Conservation (phyloP, 805 yeast genomes). For the Myxozyma monticola region DNA sequence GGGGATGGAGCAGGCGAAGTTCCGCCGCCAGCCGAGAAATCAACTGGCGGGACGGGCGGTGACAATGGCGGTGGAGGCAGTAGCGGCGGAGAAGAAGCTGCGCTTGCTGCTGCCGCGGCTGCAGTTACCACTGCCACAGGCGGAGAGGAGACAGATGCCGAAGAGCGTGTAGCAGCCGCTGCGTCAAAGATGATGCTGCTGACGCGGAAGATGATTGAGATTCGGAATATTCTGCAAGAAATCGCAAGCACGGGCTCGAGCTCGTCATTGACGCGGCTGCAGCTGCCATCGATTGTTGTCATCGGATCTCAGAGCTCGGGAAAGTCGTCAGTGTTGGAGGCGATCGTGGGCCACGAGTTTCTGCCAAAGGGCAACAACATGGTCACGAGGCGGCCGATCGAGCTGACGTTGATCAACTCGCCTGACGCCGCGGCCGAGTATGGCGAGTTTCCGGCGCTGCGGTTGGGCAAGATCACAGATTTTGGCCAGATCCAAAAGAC, state of each 20-base stretch:
- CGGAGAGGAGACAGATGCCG: constrained; percentile 48
- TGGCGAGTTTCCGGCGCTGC: constrained; percentile 91
- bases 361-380: constrained; percentile 95
- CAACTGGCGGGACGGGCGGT: constrained; percentile 22
- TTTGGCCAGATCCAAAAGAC: constrained; percentile 85
- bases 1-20: not conserved
- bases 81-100: constrained; percentile 41
- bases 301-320: constrained; percentile 98
- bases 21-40: not conserved
- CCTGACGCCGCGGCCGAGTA: constrained; percentile 77
- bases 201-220: constrained; percentile 96
- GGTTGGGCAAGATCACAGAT: constrained; percentile 78
- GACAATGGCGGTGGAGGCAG: constrained; percentile 36
- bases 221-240: constrained; percentile 71
- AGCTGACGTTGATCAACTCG: constrained; percentile 84
- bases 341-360: constrained; percentile 97
- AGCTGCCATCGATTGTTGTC: constrained; percentile 91
- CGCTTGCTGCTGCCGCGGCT: constrained; percentile 47
- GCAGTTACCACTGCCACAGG: constrained; percentile 56
- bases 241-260: constrained; percentile 63
- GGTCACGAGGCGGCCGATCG: constrained; percentile 98
- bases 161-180: constrained; percentile 47
- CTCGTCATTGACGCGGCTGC: constrained; percentile 43
- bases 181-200: constrained; percentile 76
- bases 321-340: constrained; percentile 91